phyloP scores from a whole-genome alignment of 176 grass and related monocot species.

The Poa pratensis region DNA sequence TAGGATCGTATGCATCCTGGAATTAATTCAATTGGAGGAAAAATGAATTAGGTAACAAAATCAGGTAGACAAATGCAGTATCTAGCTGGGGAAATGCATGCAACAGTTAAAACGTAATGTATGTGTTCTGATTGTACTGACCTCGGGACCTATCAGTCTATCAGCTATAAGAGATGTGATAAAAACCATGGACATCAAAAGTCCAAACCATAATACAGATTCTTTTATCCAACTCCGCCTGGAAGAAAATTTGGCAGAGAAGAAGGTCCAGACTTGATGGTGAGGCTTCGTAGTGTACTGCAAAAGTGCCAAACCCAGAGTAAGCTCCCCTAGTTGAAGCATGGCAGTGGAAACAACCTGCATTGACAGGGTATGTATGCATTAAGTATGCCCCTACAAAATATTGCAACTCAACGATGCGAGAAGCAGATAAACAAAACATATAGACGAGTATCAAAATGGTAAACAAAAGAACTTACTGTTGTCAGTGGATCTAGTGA shows the following conservation, averaged over 20 bases:
- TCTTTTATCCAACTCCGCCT: constrained; percentile 59
- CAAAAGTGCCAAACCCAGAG: constrained; percentile 56
- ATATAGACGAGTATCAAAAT: background rate
- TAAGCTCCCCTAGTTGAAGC: constrained; percentile 67
- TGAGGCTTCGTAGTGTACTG: constrained; percentile 53
- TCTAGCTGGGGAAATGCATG: constrained; percentile 2
- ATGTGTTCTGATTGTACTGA: constrained; percentile 38
- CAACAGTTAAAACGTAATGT: constrained; percentile 6
- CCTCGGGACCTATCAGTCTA: constrained; percentile 60
- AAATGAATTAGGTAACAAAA: constrained; percentile 8
- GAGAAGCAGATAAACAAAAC: background rate
- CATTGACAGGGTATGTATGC: constrained; percentile 34
- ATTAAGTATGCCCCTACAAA: background rate
- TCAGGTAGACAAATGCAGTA: background rate
- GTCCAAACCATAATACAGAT: constrained; percentile 51
- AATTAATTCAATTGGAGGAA: constrained; percentile 41
- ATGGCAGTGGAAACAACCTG: constrained; percentile 57
- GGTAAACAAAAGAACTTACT: constrained; percentile 43
- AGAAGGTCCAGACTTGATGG: constrained; percentile 48
- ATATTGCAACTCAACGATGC: background rate
- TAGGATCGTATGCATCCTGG: constrained; percentile 74
- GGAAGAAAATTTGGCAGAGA: constrained; percentile 46
- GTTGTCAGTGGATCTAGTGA: constrained; percentile 65
- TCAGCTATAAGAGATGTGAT: constrained; percentile 69
- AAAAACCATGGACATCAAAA: constrained; percentile 63